Evolutionary conservation across 768 basidiomycete genomes (phyloP), one percentile per base, ranked within the genome.

Genomic region (Nidularia pulvinata): DNA sequence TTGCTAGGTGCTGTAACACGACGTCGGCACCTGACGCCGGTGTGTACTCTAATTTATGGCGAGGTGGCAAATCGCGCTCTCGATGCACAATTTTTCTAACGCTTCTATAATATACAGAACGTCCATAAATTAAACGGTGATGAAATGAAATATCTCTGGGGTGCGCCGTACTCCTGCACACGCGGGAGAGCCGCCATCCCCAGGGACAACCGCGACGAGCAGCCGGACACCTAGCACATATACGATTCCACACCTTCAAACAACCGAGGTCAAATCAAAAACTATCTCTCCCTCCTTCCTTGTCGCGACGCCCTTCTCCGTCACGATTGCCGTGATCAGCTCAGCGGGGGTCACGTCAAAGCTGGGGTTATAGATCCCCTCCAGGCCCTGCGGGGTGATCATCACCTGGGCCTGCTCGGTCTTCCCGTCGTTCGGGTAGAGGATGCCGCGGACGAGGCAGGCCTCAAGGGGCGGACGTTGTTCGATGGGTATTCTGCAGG

Each of bases 291-390:
- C 86, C 6, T 79, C 79, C 54, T 72, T 71, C 62, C 86, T 88
- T 54, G 88, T 82, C 3, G 92, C 93, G 33, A 97, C 93, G 6
- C 96, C 95, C 60, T 90, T 93, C 74, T 98, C 96, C 2, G 95
- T 98, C 10, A 95, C 94, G 49, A 98, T 90, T 33, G 91, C 92
- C n/a, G 87, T 91, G 57, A 98, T 97, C 43, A 98, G 74, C 55
- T 91, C 88, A 2, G 95, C 93, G 0, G 95, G 95, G 0, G 96
- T 98, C 13, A 98, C 94, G 65, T 98, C 96, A 69, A 98, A 98
- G 57, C 91, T 93, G 1, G 96, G 95, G 68, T 97, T 98, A 68
- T 95, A 96, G 39, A 93, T 74, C 33, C 80, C 83, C 45, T 82
- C 76, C 32, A 88, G 65, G 11, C 75, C 78, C 19, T 72, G 66